Conservation (phyloP, 2,329 filamentous ascomycete genomes). For the Cercospora citrullina region DNA sequence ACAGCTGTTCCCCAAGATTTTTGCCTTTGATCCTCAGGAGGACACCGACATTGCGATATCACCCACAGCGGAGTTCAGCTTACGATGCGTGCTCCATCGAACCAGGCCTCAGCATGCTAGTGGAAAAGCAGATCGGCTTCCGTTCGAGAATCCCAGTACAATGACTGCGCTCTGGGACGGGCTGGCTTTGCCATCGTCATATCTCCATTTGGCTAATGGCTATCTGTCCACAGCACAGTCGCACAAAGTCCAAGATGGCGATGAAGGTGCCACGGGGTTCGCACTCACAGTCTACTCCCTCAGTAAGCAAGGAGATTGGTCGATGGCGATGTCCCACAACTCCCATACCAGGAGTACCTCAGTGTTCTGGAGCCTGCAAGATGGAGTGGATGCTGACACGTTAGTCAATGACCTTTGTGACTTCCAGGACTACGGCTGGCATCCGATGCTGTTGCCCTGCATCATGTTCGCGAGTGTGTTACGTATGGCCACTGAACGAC, state of each 20-base stretch:
- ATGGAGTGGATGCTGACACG: background rate
- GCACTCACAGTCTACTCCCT: constrained; percentile 23
- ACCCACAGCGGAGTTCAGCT: background rate
- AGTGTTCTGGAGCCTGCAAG: background rate
- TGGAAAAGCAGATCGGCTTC: constrained; percentile 20
- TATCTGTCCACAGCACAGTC: background rate
- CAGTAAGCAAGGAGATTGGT: constrained; percentile 28
- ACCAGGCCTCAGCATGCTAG: constrained; percentile 20
- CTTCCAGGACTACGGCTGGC: constrained; percentile 16
- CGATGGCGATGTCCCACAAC: constrained; percentile 24
- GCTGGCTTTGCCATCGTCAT: constrained; percentile 22
- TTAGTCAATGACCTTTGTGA: constrained; percentile 14
- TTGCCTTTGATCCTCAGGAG: background rate
- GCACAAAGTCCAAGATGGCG: background rate
- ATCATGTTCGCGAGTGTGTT: constrained; percentile 25
- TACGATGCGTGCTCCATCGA: background rate
- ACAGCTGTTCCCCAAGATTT: background rate
- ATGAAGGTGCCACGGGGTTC: background rate
- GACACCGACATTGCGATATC: background rate
- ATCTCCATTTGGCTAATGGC: constrained; percentile 13
- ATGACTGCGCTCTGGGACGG: constrained; percentile 11
- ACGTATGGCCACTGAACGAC: constrained; percentile 16
- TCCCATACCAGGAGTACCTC: background rate
- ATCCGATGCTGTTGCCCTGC: constrained; percentile 28
- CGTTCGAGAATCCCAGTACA: constrained; percentile 14